These are phyloP conservation scores for Phytophthora cryptogea DNA, from an alignment of 352 stramenopile genomes.

Conservation along the genomic window DNA sequence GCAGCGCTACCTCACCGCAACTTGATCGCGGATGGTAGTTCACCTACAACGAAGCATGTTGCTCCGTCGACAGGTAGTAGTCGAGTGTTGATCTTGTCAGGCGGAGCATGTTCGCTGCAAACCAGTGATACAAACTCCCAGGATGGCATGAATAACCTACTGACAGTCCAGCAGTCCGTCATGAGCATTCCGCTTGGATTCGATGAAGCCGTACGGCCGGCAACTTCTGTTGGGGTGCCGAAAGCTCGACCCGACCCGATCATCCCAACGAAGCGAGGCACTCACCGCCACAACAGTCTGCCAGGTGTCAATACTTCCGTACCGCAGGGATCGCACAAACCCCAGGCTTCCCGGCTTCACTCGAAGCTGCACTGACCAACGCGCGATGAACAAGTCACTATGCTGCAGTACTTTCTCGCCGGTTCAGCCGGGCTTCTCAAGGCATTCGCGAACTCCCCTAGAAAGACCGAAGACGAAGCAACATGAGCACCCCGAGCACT, in stretches of 20 bases:
- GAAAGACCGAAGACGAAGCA: conserved; percentile 14
- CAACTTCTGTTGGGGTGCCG: neutral
- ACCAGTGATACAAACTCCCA: conserved; percentile 1
- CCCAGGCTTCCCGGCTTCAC: conserved; percentile 1
- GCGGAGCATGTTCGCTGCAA: neutral
- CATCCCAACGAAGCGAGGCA: conserved; percentile 2
- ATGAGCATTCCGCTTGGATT: conserved; percentile 31
- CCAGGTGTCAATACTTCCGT: conserved; percentile 2
- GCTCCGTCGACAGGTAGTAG: conserved; percentile 1
- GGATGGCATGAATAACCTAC: conserved; percentile 15
- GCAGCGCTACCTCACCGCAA: conserved; percentile 37
- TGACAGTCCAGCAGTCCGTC: conserved; percentile 38
- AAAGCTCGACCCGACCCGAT: conserved; percentile 7
- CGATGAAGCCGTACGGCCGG: conserved; percentile 14
- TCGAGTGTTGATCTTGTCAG: neutral
- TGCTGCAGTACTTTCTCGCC: conserved; percentile 15
- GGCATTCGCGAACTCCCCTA: conserved; percentile 5
- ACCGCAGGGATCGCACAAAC: neutral
- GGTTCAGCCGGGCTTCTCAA: neutral
- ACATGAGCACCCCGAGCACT: conserved; percentile 32
- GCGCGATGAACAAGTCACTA: neutral
- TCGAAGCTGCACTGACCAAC: conserved; percentile 6
- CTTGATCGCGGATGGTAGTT: neutral
- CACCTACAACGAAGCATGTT: conserved; percentile 15
- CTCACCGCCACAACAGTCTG: conserved; percentile 18